Evolutionary conservation across 257 asterid genomes (phyloP), one percentile per base, ranked within the genome.

Genomic region (Gardenia jasminoides): DNA sequence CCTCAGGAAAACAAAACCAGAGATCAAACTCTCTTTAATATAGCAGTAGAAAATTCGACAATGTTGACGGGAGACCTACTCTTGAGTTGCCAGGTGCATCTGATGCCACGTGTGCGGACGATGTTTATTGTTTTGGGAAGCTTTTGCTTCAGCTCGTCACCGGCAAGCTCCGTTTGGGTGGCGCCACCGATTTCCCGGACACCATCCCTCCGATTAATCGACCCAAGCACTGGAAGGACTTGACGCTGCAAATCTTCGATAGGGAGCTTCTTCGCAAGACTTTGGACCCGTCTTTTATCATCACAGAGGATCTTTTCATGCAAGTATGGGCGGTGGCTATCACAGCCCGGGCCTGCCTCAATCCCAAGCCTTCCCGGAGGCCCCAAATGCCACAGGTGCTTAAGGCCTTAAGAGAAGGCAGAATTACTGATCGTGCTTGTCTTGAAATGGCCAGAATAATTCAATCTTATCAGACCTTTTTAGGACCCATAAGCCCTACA

Each of bases 341-440:
- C 1, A 24, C 33, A 6, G 71, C 71, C 71, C 33, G 19, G 71
- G 2, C 47, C 24, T 67, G 71, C 17, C 47, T 67, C 47, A 33
- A 33, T 67, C 52, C 73, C 73, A 68, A 1, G 17, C 52, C 52
- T 39, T 19, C 10, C 19, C 19, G 3, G 39, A 50, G 33, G 61
- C 98, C 97, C 16, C 62, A 84, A 43, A 93, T 91, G 93, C 80
- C 89, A 4, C 87, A 88, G 78, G 81, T 91, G 20, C 94, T 94
- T 22, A 90, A 90, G 82, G 97, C 96, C 16, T 59, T 92, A 61
- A 94, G 91, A 73, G 88, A 87, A 0, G 19, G 70, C 3, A 75
- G 39, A 41, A 39, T 75, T 24, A 8, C 48, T 10, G 48, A 46
- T 46, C 1, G 8, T 46, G 48, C 50, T 43, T 59, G 19, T 43